Evolutionary conservation across 345 rosid species (phyloP).

Genomic region (Pistacia vera): DNA sequence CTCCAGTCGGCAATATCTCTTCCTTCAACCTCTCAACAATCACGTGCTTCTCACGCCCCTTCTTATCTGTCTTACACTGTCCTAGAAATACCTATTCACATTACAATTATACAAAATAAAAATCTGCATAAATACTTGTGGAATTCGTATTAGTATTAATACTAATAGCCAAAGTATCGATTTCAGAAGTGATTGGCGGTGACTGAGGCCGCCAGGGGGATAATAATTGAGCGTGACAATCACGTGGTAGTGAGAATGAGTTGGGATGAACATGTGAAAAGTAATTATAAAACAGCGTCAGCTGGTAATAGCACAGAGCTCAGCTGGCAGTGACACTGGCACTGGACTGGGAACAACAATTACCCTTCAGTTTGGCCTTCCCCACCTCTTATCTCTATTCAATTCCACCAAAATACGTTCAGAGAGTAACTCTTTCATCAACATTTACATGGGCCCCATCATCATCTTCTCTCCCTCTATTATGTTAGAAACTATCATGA

Average conservation of each 20-base stretch:
- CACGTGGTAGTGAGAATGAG: constrained; percentile 23
- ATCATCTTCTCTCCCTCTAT: background rate
- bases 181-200: too few relatives aligned
- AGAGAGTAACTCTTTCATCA: background rate
- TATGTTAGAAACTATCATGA: background rate
- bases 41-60: background rate
- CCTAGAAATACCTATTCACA: too few relatives aligned
- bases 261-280: constrained; percentile 9
- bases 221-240: constrained; percentile 7
- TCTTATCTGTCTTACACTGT: too few relatives aligned
- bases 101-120: too few relatives aligned
- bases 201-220: background rate
- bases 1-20: background rate
- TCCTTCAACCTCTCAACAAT: background rate
- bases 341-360: constrained; percentile 8
- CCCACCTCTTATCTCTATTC: background rate
- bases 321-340: constrained; percentile 5
- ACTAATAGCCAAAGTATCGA: too few relatives aligned
- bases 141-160: too few relatives aligned
- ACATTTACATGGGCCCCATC: background rate
- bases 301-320: too few relatives aligned
- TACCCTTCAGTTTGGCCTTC: background rate
- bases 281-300: constrained; percentile 1
- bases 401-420: constrained; percentile 4
- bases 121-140: too few relatives aligned